Conservation (phyloP, 1,284 basidiomycete genomes). For the Wallemia mellicola region DNA sequence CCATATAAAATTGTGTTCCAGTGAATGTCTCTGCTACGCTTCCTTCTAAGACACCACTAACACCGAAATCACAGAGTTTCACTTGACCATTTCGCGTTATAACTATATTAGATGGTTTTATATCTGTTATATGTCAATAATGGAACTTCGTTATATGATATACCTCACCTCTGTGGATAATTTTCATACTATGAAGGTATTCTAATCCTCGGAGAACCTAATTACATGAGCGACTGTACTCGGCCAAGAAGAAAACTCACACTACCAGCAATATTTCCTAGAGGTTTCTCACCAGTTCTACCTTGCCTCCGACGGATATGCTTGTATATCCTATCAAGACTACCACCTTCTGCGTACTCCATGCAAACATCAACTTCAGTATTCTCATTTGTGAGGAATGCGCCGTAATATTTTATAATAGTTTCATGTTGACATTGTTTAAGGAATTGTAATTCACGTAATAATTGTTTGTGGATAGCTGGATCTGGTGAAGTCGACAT, state of each 20-base stretch:
- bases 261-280: slow-evolving; percentile 69
- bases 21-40: slow-evolving; percentile 84
- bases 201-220: slow-evolving; percentile 66
- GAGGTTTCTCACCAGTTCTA: slow-evolving; percentile 65
- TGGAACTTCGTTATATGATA: no score
- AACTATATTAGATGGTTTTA: slow-evolving; percentile 88
- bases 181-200: slow-evolving; percentile 66
- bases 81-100: slow-evolving; percentile 58
- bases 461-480: slow-evolving; percentile 48
- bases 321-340: slow-evolving; percentile 55
- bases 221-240: slow-evolving; percentile 2
- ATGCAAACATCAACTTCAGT: slow-evolving; percentile 86
- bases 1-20: slow-evolving; percentile 92
- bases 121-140: no score
- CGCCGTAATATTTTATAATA: slow-evolving; percentile 77
- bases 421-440: slow-evolving; percentile 55
- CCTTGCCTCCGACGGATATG: slow-evolving; percentile 46
- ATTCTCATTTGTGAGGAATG: slow-evolving; percentile 72
- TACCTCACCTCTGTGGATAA: slow-evolving; percentile 86
- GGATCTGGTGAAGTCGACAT: slow-evolving; percentile 85
- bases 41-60: slow-evolving; percentile 75
- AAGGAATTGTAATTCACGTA: slow-evolving; percentile 74
- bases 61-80: slow-evolving; percentile 85
- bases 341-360: slow-evolving; percentile 65
- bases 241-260: no score